Percentiles rank a stretch among this genome's conserved stretches.
Conservation (phyloP, 2,329 filamentous ascomycete species). For the Aspergillus thermomutatus region DNA sequence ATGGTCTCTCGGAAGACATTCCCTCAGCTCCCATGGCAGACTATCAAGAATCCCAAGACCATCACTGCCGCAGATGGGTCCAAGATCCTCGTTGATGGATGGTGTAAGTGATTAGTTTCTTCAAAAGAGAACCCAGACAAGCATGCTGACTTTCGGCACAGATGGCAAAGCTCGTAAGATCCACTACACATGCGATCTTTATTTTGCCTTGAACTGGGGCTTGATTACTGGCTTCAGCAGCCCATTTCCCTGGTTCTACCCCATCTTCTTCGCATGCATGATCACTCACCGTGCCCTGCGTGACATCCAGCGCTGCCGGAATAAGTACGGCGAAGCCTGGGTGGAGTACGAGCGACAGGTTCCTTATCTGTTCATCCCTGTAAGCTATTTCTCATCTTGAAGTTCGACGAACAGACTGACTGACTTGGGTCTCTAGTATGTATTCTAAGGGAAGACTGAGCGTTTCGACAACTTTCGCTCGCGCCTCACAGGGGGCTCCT, state of each 20-base stretch:
- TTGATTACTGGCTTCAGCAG: slow-evolving; percentile 76
- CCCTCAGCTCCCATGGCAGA: slow-evolving; percentile 87
- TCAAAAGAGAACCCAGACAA: not conserved
- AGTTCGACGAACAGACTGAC: slow-evolving; percentile 1
- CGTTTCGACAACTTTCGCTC: not conserved
- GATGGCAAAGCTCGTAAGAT: slow-evolving; percentile 73
- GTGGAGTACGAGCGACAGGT: slow-evolving; percentile 74
- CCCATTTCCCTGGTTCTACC: slow-evolving; percentile 88
- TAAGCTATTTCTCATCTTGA: slow-evolving; percentile 29
- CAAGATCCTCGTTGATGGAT: slow-evolving; percentile 77
- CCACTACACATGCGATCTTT: slow-evolving; percentile 77
- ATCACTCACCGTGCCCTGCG: slow-evolving; percentile 73
- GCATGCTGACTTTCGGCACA: slow-evolving; percentile 25
- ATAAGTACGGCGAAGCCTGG: slow-evolving; percentile 81
- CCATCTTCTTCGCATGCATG: slow-evolving; percentile 75
- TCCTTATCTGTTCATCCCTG: slow-evolving; percentile 81
- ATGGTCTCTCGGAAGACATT: slow-evolving; percentile 70
- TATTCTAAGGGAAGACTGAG: slow-evolving; percentile 26
- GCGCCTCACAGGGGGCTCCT: not conserved
- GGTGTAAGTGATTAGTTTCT: slow-evolving; percentile 55
- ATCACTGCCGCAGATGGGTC: slow-evolving; percentile 72
- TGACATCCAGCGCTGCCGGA: slow-evolving; percentile 71
- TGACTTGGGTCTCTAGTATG: slow-evolving; percentile 20
- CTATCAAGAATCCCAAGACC: slow-evolving; percentile 72
- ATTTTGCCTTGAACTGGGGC: slow-evolving; percentile 74